These are phyloP conservation scores for Neurospora pannonica DNA, from an alignment of 495 filamentous ascomycete genomes.

Conservation along the genomic window DNA sequence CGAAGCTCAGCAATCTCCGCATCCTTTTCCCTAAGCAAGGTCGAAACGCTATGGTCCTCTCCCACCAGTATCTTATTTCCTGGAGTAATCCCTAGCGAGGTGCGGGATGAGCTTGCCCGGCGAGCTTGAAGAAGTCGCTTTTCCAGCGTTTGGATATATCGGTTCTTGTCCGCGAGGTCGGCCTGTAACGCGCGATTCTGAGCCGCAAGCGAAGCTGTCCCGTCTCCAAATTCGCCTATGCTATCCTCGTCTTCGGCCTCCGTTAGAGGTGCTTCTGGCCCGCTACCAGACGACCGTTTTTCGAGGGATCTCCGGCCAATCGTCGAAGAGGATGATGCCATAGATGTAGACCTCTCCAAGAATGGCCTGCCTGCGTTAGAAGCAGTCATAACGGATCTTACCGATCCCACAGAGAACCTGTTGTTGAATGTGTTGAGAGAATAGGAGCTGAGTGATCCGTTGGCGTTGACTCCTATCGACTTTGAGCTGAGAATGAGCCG, in stretches of 20 bases:
- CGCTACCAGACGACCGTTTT: slow-evolving; percentile 35
- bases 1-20: slow-evolving; percentile 86
- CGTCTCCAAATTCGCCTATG: slow-evolving; percentile 73
- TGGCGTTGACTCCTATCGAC: slow-evolving; percentile 81
- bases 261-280: slow-evolving; percentile 20
- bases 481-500: slow-evolving; percentile 91
- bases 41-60: slow-evolving; percentile 57
- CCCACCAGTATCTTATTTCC: slow-evolving; percentile 51
- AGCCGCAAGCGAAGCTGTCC: slow-evolving; percentile 66
- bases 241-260: slow-evolving; percentile 63
- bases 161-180: slow-evolving; percentile 90
- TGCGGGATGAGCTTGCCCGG: slow-evolving; percentile 77
- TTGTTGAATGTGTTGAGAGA: slow-evolving; percentile 12
- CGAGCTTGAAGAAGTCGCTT: slow-evolving; percentile 85
- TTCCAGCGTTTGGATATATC: slow-evolving; percentile 90
- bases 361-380: slow-evolving; percentile 53
- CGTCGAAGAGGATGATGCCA: slow-evolving; percentile 52
- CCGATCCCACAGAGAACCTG: slow-evolving; percentile 35
- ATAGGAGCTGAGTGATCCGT: slow-evolving; percentile 57
- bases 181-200: slow-evolving; percentile 84
- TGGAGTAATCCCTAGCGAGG: slow-evolving; percentile 57
- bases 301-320: slow-evolving; percentile 38
- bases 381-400: slow-evolving; percentile 63
- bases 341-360: slow-evolving; percentile 54
- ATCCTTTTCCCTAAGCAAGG: slow-evolving; percentile 78